Evolutionary conservation across 257 asterid genomes (phyloP).

Genomic region (Penstemon davidsonii): DNA sequence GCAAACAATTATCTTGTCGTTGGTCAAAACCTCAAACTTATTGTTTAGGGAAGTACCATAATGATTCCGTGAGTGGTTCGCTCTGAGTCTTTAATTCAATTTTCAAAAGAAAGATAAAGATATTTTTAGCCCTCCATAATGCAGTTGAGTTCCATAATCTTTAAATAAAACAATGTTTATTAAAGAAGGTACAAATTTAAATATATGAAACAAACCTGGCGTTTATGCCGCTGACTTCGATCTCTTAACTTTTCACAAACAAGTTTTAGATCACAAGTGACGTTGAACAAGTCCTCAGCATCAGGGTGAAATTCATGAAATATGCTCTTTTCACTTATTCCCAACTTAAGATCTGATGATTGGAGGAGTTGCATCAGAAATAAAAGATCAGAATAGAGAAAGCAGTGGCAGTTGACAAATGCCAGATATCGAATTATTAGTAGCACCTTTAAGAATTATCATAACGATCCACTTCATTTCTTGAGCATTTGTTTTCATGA

Average conservation of each 20-base stretch:
- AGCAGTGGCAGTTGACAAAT: constrained; percentile 9
- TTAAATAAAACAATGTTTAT: constrained; percentile 6
- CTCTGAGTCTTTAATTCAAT: constrained; percentile 2
- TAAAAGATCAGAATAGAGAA: background rate
- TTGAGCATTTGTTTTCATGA: constrained; percentile 83
- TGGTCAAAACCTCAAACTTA: background rate
- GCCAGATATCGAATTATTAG: constrained; percentile 12
- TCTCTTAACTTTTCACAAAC: constrained; percentile 85
- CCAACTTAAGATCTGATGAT: constrained; percentile 84
- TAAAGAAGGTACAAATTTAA: constrained; percentile 20
- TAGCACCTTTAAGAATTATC: constrained; percentile 92
- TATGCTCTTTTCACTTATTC: constrained; percentile 87
- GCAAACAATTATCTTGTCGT: constrained; percentile 3
- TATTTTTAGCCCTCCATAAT: constrained; percentile 1
- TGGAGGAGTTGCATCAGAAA: constrained; percentile 18
- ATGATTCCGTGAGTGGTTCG: background rate
- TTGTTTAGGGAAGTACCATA: background rate
- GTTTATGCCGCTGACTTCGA: constrained; percentile 86
- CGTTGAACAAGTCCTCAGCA: constrained; percentile 97
- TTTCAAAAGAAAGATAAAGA: background rate
- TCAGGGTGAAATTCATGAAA: constrained; percentile 98
- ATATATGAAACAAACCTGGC: constrained; percentile 62
- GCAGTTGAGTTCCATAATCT: background rate
- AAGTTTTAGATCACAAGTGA: constrained; percentile 89
- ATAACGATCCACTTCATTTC: constrained; percentile 99